phyloP scores from a whole-genome alignment of 2,329 filamentous ascomycete species.

The Orbilia oligospora region DNA sequence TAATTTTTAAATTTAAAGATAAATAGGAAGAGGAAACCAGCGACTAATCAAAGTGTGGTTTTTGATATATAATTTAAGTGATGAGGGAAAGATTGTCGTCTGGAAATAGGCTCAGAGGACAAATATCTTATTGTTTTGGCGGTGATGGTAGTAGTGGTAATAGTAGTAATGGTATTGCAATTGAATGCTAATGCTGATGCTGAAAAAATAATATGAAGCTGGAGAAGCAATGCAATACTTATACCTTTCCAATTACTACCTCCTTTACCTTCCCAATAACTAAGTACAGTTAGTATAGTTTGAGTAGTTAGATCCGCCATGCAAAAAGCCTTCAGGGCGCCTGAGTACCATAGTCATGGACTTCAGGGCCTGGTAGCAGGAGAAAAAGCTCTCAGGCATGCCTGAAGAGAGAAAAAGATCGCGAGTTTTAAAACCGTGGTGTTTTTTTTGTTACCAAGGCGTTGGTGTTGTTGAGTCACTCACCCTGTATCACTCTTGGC shows the following conservation, averaged over 20 bases:
- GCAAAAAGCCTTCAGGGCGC: conserved; percentile 9
- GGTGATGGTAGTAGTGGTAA: neutral
- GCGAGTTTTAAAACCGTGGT: neutral
- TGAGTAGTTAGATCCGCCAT: too few relatives aligned
- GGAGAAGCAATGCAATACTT: conserved; percentile 25
- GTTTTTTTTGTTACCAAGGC: too few relatives aligned
- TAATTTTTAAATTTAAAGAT: neutral
- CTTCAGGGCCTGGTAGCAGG: conserved; percentile 1
- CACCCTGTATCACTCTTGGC: too few relatives aligned
- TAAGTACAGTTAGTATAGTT: neutral
- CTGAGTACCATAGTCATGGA: neutral
- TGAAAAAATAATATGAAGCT: conserved; percentile 8
- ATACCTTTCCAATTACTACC: conserved; percentile 15
- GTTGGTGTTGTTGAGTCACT: conserved; percentile 44
- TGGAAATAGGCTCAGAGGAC: conserved; percentile 22
- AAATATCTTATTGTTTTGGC: neutral
- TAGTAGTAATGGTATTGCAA: too few relatives aligned
- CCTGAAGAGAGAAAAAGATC: conserved; percentile 22
- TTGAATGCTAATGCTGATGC: conserved; percentile 25
- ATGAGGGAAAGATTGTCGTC: neutral
- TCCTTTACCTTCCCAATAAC: neutral
- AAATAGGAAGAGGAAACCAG: conserved; percentile 34
- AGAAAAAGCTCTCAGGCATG: conserved; percentile 31
- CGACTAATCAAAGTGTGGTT: conserved; percentile 58
- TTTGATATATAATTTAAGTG: neutral